Conservation (phyloP, 2,329 filamentous ascomycete genomes). For the Xylariaceae sp. region DNA sequence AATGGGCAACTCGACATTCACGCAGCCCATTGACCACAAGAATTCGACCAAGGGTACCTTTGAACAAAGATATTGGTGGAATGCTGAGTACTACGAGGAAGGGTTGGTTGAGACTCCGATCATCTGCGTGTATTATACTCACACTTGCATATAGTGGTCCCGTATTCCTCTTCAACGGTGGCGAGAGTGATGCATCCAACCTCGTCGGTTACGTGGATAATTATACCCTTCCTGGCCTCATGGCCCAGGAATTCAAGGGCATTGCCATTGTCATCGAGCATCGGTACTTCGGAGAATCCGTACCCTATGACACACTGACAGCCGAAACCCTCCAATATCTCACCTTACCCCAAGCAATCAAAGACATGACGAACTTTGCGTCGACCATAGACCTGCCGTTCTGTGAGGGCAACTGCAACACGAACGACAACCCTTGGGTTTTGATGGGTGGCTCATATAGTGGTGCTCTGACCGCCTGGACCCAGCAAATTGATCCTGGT, state of each 20-base stretch:
- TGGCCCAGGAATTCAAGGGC: constrained; percentile 19
- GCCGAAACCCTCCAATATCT: constrained; percentile 24
- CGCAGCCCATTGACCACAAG: constrained; percentile 13
- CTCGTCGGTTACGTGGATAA: constrained; percentile 17
- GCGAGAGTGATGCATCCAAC: constrained; percentile 15
- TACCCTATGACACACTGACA: constrained; percentile 19
- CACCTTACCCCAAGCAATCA: constrained; percentile 28
- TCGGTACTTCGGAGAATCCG: constrained; percentile 21
- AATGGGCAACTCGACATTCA: constrained; percentile 13
- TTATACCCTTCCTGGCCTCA: constrained; percentile 17
- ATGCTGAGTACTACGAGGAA: constrained; percentile 21
- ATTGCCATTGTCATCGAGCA: constrained; percentile 23
- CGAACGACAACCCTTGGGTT: constrained; percentile 49
- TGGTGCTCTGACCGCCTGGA: constrained; percentile 49
- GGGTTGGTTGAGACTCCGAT: constrained; percentile 6
- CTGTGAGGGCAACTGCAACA: constrained; percentile 38
- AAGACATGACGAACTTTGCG: constrained; percentile 31
- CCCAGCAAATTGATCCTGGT: constrained; percentile 43
- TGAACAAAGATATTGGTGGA: constrained; percentile 17
- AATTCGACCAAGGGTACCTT: constrained; percentile 14
- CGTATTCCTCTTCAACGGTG: constrained; percentile 22
- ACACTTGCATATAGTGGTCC: constrained; percentile 14
- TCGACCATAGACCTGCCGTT: constrained; percentile 40
- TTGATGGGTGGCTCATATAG: constrained; percentile 50
- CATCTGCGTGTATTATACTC: not conserved